Conservation (phyloP, 352 stramenopile genomes). For the Peronospora tabacina region DNA sequence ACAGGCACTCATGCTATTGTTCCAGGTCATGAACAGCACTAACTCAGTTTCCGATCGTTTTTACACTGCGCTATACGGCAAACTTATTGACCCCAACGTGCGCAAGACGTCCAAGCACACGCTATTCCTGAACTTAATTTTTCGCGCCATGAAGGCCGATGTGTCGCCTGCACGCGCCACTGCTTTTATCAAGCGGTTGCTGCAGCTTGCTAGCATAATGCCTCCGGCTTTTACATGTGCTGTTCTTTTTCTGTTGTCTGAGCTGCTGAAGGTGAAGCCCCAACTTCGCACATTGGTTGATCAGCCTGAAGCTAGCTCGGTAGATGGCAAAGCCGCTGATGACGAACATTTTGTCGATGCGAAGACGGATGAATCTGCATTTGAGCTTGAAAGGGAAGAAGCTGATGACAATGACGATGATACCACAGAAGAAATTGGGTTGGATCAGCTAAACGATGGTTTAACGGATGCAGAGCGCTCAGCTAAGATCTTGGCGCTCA, state of each 20-base stretch:
- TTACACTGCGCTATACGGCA: constrained; percentile 95
- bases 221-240: constrained; percentile 87
- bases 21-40: constrained; percentile 83
- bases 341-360: constrained; percentile 56
- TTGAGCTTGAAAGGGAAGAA: constrained; percentile 40
- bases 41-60: constrained; percentile 92
- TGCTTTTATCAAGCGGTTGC: constrained; percentile 93
- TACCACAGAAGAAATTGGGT: constrained; percentile 20
- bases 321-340: constrained; percentile 15
- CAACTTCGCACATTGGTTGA: constrained; percentile 65
- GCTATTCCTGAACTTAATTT: constrained; percentile 97
- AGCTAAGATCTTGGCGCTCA: constrained; percentile 46
- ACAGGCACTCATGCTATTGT: constrained; percentile 96
- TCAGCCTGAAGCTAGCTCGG: constrained; percentile 38
- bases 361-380: constrained; percentile 30
- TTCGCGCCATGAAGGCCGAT: constrained; percentile 95
- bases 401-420: constrained; percentile 31
- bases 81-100: constrained; percentile 87
- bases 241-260: constrained; percentile 92
- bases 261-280: constrained; percentile 86
- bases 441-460: constrained; percentile 31
- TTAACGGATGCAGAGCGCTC: constrained; percentile 46
- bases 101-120: constrained; percentile 91
- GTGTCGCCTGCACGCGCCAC: constrained; percentile 66
- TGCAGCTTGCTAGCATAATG: constrained; percentile 79